phyloP scores from a whole-genome alignment of 23 red algal species.

The Gracilariopsis chorda region DNA sequence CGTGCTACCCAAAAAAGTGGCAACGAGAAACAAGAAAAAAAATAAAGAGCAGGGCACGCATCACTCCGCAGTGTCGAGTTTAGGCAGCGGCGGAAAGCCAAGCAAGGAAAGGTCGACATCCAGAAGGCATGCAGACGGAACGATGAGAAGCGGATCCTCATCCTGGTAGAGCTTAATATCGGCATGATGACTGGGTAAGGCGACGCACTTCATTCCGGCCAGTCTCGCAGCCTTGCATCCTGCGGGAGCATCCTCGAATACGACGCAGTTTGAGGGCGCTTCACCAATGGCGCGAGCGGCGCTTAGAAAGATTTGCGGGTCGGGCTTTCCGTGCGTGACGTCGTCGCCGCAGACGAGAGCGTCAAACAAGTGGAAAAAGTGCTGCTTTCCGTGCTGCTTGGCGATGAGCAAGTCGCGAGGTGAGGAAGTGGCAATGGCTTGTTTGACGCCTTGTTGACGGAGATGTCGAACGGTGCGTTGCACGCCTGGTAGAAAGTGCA shows the following conservation, averaged over 20 bases:
- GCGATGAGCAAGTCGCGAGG: constrained; percentile 36
- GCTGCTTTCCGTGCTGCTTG: constrained; percentile 45
- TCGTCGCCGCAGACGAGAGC: constrained; percentile 67
- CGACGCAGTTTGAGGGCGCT: constrained; percentile 65
- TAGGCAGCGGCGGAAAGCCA: constrained; percentile 8
- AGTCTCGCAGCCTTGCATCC: constrained; percentile 64
- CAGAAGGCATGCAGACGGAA: constrained; percentile 31
- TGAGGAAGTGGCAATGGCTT: constrained; percentile 67
- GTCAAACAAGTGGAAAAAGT: constrained; percentile 66
- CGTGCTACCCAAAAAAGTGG: neutral
- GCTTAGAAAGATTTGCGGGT: constrained; percentile 87
- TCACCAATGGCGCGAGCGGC: constrained; percentile 70
- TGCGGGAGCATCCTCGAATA: constrained; percentile 89
- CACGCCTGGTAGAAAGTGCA: constrained; percentile 47
- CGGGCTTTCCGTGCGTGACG: constrained; percentile 75
- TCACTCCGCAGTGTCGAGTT: no score
- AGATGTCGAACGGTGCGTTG: constrained; percentile 35
- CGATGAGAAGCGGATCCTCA: constrained; percentile 6
- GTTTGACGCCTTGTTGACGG: constrained; percentile 6
- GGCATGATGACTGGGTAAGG: constrained; percentile 66
- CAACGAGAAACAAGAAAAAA: neutral
- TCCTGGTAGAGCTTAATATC: constrained; percentile 38
- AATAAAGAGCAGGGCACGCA: neutral
- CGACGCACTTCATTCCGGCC: constrained; percentile 79
- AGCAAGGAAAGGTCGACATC: constrained; percentile 42